phyloP scores from a whole-genome alignment of 371 early-diverging fungal species.

The Fennellomyces sp. region DNA sequence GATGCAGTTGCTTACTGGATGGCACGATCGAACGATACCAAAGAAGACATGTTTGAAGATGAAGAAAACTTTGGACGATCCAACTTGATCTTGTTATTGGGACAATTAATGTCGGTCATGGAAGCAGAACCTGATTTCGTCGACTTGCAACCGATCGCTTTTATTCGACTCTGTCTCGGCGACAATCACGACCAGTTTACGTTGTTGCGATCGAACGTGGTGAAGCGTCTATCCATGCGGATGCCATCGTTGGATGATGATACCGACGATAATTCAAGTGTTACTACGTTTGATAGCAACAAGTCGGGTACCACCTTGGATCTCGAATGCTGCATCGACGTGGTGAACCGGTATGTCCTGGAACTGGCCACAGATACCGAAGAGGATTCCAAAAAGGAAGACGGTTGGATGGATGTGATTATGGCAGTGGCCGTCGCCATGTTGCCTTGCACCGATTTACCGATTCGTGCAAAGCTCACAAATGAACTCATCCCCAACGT shows the following conservation, averaged over 20 bases:
- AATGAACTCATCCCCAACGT: constrained; percentile 43
- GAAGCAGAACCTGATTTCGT: constrained; percentile 49
- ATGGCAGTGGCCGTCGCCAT: constrained; percentile 37
- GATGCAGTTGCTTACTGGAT: constrained; percentile 34
- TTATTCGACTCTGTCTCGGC: constrained; percentile 17
- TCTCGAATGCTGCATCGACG: constrained; percentile 43
- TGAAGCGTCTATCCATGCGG: constrained; percentile 6
- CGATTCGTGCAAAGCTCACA: constrained; percentile 33
- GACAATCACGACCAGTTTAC: constrained; percentile 15
- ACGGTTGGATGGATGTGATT: constrained; percentile 40
- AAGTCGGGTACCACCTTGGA: constrained; percentile 24
- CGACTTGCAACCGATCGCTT: constrained; percentile 40
- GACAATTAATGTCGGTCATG: constrained; percentile 36
- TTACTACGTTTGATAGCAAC: constrained; percentile 2
- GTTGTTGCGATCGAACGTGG: constrained; percentile 7
- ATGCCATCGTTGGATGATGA: constrained; percentile 16
- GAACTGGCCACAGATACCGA: constrained; percentile 15
- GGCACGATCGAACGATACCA: constrained; percentile 21
- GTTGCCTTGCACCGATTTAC: constrained; percentile 45
- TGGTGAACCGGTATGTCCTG: constrained; percentile 28
- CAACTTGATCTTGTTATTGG: constrained; percentile 18
- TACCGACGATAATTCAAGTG: constrained; percentile 12
- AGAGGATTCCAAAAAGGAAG: constrained; percentile 17
- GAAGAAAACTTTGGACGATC: constrained; percentile 19
- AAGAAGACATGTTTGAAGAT: constrained; percentile 13